Percentiles rank a stretch among this genome's conserved stretches.
Evolutionary conservation across 306 rosid species (phyloP).

Genomic region (Chamaecrista fasciculata): DNA sequence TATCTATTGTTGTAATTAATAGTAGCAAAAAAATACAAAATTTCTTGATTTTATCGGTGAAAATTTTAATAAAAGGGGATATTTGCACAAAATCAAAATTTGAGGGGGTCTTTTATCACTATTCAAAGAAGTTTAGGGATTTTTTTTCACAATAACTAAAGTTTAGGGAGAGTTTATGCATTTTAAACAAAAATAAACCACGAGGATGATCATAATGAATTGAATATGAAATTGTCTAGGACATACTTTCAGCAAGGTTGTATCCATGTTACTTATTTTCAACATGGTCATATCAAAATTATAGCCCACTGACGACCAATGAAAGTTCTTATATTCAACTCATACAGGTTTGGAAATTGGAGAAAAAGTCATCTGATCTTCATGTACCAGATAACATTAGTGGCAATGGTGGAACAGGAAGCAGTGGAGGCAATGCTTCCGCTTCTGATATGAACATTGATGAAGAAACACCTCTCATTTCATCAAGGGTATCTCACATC

Average conservation of each 20-base stretch:
- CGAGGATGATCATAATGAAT: neutral
- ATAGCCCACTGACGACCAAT: neutral
- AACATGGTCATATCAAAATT: neutral
- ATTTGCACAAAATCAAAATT: too few relatives aligned
- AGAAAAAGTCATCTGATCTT: constrained; percentile 74
- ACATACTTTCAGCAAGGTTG: neutral
- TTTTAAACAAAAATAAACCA: neutral
- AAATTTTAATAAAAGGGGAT: too few relatives aligned
- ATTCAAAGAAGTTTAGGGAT: too few relatives aligned
- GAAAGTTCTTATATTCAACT: neutral
- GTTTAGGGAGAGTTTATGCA: too few relatives aligned
- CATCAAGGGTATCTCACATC: constrained; percentile 57
- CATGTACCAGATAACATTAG: constrained; percentile 41
- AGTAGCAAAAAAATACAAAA: too few relatives aligned
- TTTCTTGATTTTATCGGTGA: too few relatives aligned
- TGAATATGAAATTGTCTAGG: neutral
- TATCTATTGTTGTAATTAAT: too few relatives aligned
- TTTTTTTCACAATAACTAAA: too few relatives aligned
- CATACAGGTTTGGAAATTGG: constrained; percentile 81
- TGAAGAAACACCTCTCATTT: constrained; percentile 68
- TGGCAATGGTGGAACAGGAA: constrained; percentile 39
- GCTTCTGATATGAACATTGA: constrained; percentile 46
- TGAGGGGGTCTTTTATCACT: too few relatives aligned
- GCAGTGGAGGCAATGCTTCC: constrained; percentile 39
- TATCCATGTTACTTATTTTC: constrained; percentile 1